Percentiles rank a stretch among this genome's conserved stretches.
These are phyloP conservation scores for Penicillium chermesinum DNA, from an alignment of 495 filamentous ascomycete genomes.

Conservation along the genomic window DNA sequence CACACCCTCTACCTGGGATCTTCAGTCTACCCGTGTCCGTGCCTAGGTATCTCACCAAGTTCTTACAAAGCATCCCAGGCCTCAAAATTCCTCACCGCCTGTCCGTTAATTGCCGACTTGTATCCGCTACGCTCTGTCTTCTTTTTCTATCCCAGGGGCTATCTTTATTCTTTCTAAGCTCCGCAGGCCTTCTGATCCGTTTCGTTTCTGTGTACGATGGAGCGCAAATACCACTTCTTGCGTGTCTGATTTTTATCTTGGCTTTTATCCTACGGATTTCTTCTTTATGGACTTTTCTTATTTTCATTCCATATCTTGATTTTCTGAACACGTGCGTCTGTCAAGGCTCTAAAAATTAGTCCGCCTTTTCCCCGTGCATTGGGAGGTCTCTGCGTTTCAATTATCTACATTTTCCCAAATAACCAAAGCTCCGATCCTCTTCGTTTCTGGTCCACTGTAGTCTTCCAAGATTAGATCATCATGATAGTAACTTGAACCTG, in stretches of 20 bases:
- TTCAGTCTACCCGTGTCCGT: too few species aligned
- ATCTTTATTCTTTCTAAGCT: too few species aligned
- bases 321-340: constrained; percentile 3
- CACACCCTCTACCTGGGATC: too few species aligned
- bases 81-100: background rate
- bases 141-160: constrained; percentile 4
- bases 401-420: too few species aligned
- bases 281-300: constrained; percentile 19
- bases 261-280: constrained; percentile 11
- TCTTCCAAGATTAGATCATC: too few species aligned
- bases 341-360: background rate
- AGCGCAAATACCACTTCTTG: constrained; percentile 45
- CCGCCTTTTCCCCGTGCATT: background rate
- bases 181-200: constrained; percentile 2
- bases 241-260: constrained; percentile 21
- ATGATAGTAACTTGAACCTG: too few species aligned
- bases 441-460: too few species aligned
- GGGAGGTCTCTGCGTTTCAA: background rate
- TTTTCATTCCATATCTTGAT: constrained; percentile 15
- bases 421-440: too few species aligned
- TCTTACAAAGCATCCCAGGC: background rate
- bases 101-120: background rate
- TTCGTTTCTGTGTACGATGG: constrained; percentile 40
- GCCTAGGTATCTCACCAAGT: background rate
- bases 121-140: background rate